Percentiles rank a stretch among this genome's conserved stretches.
Conservation (phyloP, 305 asterid genomes). For the Plantago rigida region DNA sequence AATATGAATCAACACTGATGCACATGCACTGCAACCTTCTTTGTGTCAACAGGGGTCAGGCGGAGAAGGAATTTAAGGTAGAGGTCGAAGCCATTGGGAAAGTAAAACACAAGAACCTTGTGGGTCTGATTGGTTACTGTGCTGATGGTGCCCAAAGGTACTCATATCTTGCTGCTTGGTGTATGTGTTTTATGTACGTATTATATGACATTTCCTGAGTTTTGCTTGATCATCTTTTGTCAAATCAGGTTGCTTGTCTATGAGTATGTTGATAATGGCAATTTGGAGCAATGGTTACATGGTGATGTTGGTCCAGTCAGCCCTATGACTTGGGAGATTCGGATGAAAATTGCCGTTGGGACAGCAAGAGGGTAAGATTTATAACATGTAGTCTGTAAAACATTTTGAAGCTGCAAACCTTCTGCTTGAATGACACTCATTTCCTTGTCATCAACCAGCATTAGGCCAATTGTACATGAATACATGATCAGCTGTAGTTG, state of each 20-base stretch:
- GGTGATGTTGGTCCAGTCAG: conserved; percentile 70
- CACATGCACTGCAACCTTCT: conserved; percentile 10
- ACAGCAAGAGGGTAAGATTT: conserved; percentile 64
- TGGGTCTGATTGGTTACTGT: conserved; percentile 35
- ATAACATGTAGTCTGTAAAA: background rate
- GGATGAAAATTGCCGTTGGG: conserved; percentile 67
- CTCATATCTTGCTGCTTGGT: background rate
- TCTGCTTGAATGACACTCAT: background rate
- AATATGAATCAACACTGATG: conserved; percentile 7
- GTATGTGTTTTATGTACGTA: conserved; percentile 5
- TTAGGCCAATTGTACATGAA: background rate
- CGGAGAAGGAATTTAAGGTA: conserved; percentile 70
- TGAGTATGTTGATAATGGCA: conserved; percentile 67
- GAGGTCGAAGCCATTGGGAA: conserved; percentile 84
- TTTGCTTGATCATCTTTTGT: background rate
- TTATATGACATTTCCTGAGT: background rate
- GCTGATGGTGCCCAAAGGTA: conserved; percentile 48
- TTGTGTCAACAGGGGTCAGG: conserved; percentile 52
- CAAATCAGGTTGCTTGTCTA: conserved; percentile 60
- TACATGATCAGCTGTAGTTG: background rate
- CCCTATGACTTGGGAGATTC: conserved; percentile 74
- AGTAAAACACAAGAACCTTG: conserved; percentile 76
- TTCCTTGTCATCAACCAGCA: background rate
- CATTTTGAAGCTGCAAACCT: background rate
- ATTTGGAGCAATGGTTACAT: conserved; percentile 78